Base-by-base conservation (phyloP, 2,329 filamentous ascomycete genomes). In the Tolypocladium ovalisporum region DNA sequence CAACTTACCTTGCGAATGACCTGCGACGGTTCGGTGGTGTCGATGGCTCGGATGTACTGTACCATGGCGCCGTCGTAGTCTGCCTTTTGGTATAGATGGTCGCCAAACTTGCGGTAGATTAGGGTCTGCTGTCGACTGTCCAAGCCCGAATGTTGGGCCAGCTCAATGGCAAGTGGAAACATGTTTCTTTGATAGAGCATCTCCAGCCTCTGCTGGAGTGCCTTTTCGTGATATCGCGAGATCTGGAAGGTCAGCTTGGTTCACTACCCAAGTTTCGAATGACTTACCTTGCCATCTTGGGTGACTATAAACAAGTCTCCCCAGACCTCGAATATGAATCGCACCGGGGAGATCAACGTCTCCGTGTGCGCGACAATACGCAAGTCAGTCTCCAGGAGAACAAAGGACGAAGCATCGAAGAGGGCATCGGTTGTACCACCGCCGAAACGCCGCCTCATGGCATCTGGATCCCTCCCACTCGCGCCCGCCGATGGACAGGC, bases 51-150 rank as follows among this genome's bases (percentile, higher is more conserved):
- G 61, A 99, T 85, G 68, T 99, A 99, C 70, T 97, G 94, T 65
- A 95, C 88, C 95, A 99, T 99, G n/a, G 95, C 92, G 8, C 89
- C 94, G 67, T 99, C 94, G 67, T 93, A 99, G 67, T 97, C 92
- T 5, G 89, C 90, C 67, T 96, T 96, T 62, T 95, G 90, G 66
- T 99, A 97, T 4, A 97, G 74, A 66, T 93, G 89, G 69, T 99
- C 94, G 15, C 93, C 94, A 70, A 96, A 97, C 68, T 87, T 92
- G 58, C 93, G 86, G 67, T 93, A 95, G 58, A 99, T 99, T 58
- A 89, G 78, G 65, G 95, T 97, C 65, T 96, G 90, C 70, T 97
- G 90, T 52, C 86, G 77, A 3, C 76, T 73, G 69, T 92, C 89
- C 66, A 97, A 80, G 1, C 90, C 89, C 12, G 87, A 86, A 70